phyloP scores from a whole-genome alignment of 352 stramenopile genomes.

The Globisporangium radiosum region DNA sequence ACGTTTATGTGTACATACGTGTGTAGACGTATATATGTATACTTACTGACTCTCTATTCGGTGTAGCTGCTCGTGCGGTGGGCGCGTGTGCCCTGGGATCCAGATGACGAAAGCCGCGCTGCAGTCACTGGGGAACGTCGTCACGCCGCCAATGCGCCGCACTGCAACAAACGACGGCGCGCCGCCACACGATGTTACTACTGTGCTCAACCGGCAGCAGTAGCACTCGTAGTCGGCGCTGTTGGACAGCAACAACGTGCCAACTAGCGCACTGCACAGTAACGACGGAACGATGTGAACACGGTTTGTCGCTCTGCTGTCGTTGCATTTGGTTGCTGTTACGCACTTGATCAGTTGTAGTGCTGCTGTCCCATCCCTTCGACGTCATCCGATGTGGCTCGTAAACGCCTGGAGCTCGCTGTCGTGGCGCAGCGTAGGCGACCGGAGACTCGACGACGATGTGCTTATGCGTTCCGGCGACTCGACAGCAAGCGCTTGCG shows the following conservation, averaged over 20 bases:
- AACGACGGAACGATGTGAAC: too few relatives aligned
- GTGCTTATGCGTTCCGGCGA: neutral
- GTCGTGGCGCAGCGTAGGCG: slow-evolving; percentile 12
- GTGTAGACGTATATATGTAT: too few relatives aligned
- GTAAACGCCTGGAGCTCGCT: slow-evolving; percentile 39
- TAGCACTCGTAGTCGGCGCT: neutral
- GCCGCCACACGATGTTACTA: too few relatives aligned
- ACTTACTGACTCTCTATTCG: neutral
- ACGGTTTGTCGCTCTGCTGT: too few relatives aligned
- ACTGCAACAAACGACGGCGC: neutral
- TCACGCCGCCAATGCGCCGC: slow-evolving; percentile 12
- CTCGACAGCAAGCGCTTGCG: slow-evolving; percentile 1
- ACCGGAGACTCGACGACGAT: neutral
- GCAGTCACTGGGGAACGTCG: slow-evolving; percentile 42
- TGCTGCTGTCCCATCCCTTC: too few relatives aligned
- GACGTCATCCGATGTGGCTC: too few relatives aligned
- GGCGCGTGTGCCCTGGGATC: slow-evolving; percentile 32
- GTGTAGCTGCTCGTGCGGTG: slow-evolving; percentile 37
- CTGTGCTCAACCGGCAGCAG: slow-evolving; percentile 4
- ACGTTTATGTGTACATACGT: slow-evolving; percentile 2
- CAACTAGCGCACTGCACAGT: too few relatives aligned
- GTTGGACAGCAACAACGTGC: too few relatives aligned
- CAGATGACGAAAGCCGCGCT: slow-evolving; percentile 41
- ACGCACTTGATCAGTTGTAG: too few relatives aligned
- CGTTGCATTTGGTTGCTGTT: too few relatives aligned